Conservation (phyloP, 495 filamentous ascomycete species). For the Penicillium mononematosum region DNA sequence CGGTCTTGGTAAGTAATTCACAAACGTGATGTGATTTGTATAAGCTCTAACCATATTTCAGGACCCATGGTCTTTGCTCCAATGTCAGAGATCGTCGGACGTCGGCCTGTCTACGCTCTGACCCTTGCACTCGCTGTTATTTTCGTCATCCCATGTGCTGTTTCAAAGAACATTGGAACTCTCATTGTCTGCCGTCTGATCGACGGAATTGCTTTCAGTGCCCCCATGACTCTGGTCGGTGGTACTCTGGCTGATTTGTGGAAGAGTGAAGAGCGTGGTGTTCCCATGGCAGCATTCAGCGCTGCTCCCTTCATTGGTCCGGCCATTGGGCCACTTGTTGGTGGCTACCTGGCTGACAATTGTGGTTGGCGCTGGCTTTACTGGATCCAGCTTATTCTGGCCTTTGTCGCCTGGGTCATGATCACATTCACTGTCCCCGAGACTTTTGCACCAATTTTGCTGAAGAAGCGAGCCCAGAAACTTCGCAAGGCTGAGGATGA, state of each 20-base stretch:
- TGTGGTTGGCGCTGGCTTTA: constrained; percentile 82
- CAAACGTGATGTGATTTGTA: background rate
- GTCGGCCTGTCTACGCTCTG: constrained; percentile 60
- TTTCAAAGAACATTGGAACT: constrained; percentile 70
- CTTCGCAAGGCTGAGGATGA: constrained; percentile 67
- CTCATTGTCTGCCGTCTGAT: constrained; percentile 70
- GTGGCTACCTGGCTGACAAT: constrained; percentile 69
- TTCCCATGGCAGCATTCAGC: constrained; percentile 83
- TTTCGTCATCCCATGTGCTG: constrained; percentile 75
- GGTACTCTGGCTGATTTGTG: constrained; percentile 80
- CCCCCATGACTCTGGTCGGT: constrained; percentile 80
- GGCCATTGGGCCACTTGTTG: constrained; percentile 68
- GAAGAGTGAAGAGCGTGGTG: constrained; percentile 76
- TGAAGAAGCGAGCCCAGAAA: constrained; percentile 63
- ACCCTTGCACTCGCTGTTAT: constrained; percentile 63
- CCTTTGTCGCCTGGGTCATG: constrained; percentile 62
- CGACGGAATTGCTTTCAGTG: constrained; percentile 78
- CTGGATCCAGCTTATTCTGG: constrained; percentile 75
- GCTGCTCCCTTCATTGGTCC: constrained; percentile 78
- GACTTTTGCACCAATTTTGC: constrained; percentile 72
- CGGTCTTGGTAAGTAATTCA: constrained; percentile 57
- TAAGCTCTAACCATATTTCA: constrained; percentile 26
- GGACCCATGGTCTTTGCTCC: constrained; percentile 81
- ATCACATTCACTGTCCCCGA: constrained; percentile 81
- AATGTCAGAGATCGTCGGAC: constrained; percentile 68